Conservation (phyloP, 768 basidiomycete species). For the Filobasidium wieringae region DNA sequence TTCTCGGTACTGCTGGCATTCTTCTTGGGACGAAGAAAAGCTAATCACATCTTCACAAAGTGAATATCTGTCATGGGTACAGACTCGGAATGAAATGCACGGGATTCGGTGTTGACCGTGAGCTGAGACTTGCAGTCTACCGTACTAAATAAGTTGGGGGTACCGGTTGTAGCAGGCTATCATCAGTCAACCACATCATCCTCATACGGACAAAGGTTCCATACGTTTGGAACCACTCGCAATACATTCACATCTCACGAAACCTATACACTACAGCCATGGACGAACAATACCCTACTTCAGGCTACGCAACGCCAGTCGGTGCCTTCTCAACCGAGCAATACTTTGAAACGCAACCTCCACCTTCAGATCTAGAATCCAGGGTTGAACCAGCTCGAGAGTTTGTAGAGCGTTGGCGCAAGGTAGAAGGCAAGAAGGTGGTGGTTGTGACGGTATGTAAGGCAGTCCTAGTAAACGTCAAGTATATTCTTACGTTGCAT, state of each 20-base stretch:
- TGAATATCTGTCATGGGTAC: too few species aligned
- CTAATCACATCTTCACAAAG: too few species aligned
- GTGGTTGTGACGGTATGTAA: conserved; percentile 82
- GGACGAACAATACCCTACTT: neutral
- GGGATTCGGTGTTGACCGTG: too few species aligned
- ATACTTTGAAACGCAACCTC: conserved; percentile 79
- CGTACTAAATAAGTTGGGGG: too few species aligned
- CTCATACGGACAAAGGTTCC: too few species aligned
- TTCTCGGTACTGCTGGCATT: neutral
- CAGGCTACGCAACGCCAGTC: neutral
- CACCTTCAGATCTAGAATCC: conserved; percentile 59
- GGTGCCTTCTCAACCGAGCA: conserved; percentile 55
- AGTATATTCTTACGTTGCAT: neutral
- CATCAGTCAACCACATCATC: too few species aligned
- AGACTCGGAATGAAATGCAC: too few species aligned
- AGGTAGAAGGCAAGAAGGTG: conserved; percentile 55
- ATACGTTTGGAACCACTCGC: too few species aligned
- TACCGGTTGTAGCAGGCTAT: too few species aligned
- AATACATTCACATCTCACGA: too few species aligned
- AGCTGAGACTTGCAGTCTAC: too few species aligned
- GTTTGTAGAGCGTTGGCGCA: conserved; percentile 58
- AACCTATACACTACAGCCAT: neutral
- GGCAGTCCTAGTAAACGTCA: neutral
- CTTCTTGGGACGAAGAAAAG: too few species aligned
- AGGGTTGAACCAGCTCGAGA: conserved; percentile 54